Conservation (phyloP, 768 basidiomycete species). For the Lactifluus volemus region DNA sequence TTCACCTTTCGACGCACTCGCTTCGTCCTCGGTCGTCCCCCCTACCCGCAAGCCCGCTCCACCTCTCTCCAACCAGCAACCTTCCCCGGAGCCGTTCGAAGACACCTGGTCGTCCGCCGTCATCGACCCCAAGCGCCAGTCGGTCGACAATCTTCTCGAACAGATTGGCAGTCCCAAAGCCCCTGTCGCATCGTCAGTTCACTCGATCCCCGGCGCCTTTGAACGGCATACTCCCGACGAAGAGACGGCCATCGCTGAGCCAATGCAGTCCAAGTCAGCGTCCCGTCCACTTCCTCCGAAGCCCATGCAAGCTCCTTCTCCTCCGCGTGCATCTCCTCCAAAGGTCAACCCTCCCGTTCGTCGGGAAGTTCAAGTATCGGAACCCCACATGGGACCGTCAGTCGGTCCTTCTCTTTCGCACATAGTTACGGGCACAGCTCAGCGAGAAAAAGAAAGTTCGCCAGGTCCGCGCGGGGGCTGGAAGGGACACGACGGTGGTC, state of each 20-base stretch:
- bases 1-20: slow-evolving; percentile 76
- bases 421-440: slow-evolving; percentile 28
- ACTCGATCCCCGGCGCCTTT: slow-evolving; percentile 22
- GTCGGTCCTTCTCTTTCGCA: slow-evolving; percentile 26
- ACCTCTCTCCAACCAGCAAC: slow-evolving; percentile 28
- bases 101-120: slow-evolving; percentile 39
- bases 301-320: slow-evolving; percentile 42
- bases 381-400: slow-evolving; percentile 38
- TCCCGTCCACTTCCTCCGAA: slow-evolving; percentile 60
- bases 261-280: slow-evolving; percentile 35
- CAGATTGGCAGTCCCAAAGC: slow-evolving; percentile 48
- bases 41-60: slow-evolving; percentile 62
- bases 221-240: slow-evolving; percentile 26
- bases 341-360: slow-evolving; percentile 43
- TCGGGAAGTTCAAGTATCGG: slow-evolving; percentile 40
- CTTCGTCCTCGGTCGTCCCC: slow-evolving; percentile 32
- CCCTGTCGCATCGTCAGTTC: slow-evolving; percentile 24
- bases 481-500: slow-evolving; percentile 29
- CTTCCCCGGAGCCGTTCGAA: slow-evolving; percentile 45
- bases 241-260: slow-evolving; percentile 28
- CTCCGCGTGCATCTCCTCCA: slow-evolving; percentile 60
- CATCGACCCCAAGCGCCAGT: slow-evolving; percentile 64
- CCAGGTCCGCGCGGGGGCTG: slow-evolving; percentile 47
- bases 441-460: slow-evolving; percentile 60
- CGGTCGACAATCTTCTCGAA: slow-evolving; percentile 75